Evolutionary conservation across 441 rosid genomes (phyloP).

Genomic region (Raphanus hybrid): DNA sequence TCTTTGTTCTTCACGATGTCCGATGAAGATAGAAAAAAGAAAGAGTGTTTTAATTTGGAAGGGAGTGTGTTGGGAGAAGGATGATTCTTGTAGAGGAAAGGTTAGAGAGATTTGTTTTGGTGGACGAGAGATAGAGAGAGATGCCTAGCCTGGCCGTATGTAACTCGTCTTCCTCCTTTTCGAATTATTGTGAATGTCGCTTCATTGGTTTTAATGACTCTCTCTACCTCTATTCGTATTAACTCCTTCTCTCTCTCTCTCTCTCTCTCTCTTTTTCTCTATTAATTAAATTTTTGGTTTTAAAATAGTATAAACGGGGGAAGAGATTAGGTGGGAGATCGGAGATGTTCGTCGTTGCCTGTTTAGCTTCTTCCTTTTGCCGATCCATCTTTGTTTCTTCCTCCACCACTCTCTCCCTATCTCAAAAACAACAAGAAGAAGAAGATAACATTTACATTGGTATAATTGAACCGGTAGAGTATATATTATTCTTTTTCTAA

Average conservation of each 20-base stretch:
- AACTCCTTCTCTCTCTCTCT: conserved; percentile 2
- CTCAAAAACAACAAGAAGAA: not conserved
- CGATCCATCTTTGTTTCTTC: conserved; percentile 39
- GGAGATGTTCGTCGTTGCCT: conserved; percentile 64
- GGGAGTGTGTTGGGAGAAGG: conserved; percentile 40
- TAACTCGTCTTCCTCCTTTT: conserved; percentile 49
- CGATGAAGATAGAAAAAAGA: conserved; percentile 18
- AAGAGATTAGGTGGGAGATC: conserved; percentile 41
- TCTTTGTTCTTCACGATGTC: conserved; percentile 29
- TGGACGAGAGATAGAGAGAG: conserved; percentile 21
- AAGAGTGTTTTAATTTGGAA: conserved; percentile 17
- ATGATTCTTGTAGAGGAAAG: conserved; percentile 24
- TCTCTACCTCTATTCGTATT: conserved; percentile 9
- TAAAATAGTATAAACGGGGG: not conserved
- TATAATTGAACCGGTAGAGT: not conserved
- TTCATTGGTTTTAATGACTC: conserved; percentile 36
- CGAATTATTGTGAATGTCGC: conserved; percentile 48
- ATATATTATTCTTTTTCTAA: not conserved
- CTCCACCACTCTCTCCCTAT: not conserved
- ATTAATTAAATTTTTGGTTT: not conserved
- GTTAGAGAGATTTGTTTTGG: conserved; percentile 20
- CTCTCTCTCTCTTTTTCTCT: not conserved
- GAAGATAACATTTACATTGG: conserved; percentile 23
- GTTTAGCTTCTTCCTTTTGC: conserved; percentile 64
- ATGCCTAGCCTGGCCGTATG: conserved; percentile 46